These are phyloP conservation scores for Endotrypanum monterogeii DNA, from an alignment of 208 protist species.

Conservation along the genomic window DNA sequence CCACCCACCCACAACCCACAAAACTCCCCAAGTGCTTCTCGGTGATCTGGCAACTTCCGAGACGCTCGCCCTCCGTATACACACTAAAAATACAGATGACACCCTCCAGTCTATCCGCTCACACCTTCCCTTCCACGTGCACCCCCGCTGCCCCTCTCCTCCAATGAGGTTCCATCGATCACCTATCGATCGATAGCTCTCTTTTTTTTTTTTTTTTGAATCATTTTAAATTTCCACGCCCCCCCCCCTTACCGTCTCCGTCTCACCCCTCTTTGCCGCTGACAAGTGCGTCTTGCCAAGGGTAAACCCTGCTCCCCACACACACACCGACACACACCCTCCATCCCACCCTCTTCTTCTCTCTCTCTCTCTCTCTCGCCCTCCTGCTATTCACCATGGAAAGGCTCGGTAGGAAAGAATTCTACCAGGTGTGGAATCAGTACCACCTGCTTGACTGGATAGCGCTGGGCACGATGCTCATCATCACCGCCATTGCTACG, in stretches of 20 bases:
- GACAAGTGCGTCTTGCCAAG: no score
- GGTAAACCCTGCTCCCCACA: no score
- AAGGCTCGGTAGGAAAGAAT: neutral
- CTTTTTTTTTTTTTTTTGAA: conserved; percentile 3
- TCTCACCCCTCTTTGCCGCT: no score
- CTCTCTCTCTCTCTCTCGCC: neutral
- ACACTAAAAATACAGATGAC: no score
- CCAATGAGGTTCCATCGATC: neutral
- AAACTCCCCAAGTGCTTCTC: no score
- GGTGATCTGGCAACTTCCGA: no score
- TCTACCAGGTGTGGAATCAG: conserved; percentile 26
- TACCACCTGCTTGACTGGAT: conserved; percentile 64
- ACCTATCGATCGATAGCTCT: neutral
- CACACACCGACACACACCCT: no score
- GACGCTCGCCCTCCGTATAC: no score
- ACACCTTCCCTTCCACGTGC: neutral
- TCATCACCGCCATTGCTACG: conserved; percentile 20
- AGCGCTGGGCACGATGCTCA: conserved; percentile 20
- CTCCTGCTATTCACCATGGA: conserved; percentile 2
- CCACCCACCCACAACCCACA: no score
- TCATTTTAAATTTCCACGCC: neutral
- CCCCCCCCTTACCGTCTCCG: no score
- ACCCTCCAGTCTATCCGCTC: no score
- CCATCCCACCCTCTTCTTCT: no score
- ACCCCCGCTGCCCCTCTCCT: neutral